phyloP scores from a whole-genome alignment of 2,329 filamentous ascomycete genomes.

The Graphilbum ipis-grandicollis region DNA sequence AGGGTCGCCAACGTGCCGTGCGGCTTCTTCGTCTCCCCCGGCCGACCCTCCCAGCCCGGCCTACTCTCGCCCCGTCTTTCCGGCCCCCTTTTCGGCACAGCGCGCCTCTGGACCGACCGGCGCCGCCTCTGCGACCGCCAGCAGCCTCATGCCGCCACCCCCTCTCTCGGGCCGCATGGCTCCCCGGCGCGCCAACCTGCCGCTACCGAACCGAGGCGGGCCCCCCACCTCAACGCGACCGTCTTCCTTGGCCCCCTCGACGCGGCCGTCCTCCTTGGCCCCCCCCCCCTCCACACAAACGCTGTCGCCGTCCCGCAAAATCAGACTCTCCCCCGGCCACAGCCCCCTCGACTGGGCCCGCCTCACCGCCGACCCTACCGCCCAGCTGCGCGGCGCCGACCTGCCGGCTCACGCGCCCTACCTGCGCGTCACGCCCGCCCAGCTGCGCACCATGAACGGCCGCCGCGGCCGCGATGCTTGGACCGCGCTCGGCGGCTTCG shows the following conservation, averaged over 20 bases:
- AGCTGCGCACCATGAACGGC: constrained; percentile 64
- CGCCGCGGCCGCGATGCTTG: constrained; percentile 76
- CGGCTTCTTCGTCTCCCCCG: constrained; percentile 16
- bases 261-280: constrained; percentile 21
- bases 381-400: constrained; percentile 43
- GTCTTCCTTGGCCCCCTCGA: constrained; percentile 11
- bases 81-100: constrained; percentile 33
- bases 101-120: constrained; percentile 16
- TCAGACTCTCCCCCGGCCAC: constrained; percentile 74
- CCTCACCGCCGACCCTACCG: constrained; percentile 41
- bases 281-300: constrained; percentile 36
- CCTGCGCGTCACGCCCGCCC: constrained; percentile 64
- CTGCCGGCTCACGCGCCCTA: constrained; percentile 32
- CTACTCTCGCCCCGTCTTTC: constrained; percentile 21
- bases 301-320: constrained; percentile 36
- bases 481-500: constrained; percentile 75
- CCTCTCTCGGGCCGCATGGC: constrained; percentile 9
- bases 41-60: neutral
- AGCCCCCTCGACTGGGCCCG: constrained; percentile 94
- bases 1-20: constrained; percentile 4
- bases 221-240: constrained; percentile 11
- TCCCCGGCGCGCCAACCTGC: constrained; percentile 6
- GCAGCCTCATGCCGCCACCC: constrained; percentile 13
- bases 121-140: neutral
- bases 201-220: constrained; percentile 7